Evolutionary conservation across 495 filamentous ascomycete genomes (phyloP), one percentile per base, ranked within the genome.

Genomic region (Penicillium silybi): DNA sequence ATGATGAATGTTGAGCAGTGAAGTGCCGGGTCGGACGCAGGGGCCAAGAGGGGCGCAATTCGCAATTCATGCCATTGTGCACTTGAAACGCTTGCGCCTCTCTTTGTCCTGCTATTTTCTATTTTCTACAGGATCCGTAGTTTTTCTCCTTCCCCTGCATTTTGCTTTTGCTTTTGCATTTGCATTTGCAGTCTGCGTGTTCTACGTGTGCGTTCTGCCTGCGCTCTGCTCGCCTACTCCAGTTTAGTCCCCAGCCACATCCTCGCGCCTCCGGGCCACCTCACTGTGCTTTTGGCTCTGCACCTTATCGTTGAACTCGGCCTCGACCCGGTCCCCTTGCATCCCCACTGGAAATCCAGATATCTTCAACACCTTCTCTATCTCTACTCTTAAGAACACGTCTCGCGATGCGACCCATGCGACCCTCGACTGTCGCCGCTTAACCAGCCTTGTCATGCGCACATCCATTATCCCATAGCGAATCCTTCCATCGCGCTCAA

Each of bases 281-380:
- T 46, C 29, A 46, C 19, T 39, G 4, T 8, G n/a, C 37, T 39
- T 39, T 39, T 13, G 29, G 29, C 29, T 32, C 29, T 32, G 29
- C 29, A 32, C 29, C 29, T 32, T 29, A 29, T 29, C 29, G 29
- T 10, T 32, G 29, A 32, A 32, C 29, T 32, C 29, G 29, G 29
- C 29, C 29, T 23, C 27, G 18, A 55, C 52, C 57, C 58, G 32
- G 40, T 49, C 52, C 58, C 58, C 58, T 57, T 61, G 52, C 58
- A 58, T 61, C 35, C 9, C 22, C 25, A 25, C 20, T 26, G 39
- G 37, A 32, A 11, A 38, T 27, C 42, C 18, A 25, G 16, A 18
- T 53, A 56, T 46, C 41, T 48, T 52, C 53, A 26, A 42, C 49
- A 34, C 38, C 44, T 53, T 53, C 48, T 49, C 39, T 53, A 53